Evolutionary conservation across 2,329 filamentous ascomycete genomes (phyloP), one percentile per base, ranked within the genome.

Genomic region (Cladorrhinum sp.): DNA sequence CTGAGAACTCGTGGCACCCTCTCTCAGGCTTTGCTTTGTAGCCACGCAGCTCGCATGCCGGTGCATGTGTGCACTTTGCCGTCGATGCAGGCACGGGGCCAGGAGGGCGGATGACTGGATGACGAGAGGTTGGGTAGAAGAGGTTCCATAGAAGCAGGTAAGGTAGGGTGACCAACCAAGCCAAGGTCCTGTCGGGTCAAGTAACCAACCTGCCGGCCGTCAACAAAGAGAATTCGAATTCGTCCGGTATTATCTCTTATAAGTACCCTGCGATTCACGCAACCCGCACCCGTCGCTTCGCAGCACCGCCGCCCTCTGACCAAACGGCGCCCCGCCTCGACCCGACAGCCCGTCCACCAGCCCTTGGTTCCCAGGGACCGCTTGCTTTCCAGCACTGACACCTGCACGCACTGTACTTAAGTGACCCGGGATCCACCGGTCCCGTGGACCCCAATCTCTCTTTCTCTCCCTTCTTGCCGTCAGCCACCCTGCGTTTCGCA

Each of bases 381-480:
- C 57, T 45, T 51, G 55, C 59, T 32, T 57, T 49, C 54, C 58
- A 20, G 29, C 13, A 58, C 32, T n/a, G 16, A 56, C 45, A 58
- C 32, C 32, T 36, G 32, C 32, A 36, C 3, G 12, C 32, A 36
- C 32, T 36, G 53, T 56, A 56, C 38, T 50, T 52, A 61, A 64
- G 49, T 36, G 45, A 50, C 45, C 59, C 59, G 55, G 48, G 55
- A 24, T 57, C 63, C 57, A 54, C 63, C 57, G 55, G 57, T 52
- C 58, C 61, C 59, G 59, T 55, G 55, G 61, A 65, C 63, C 63
- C 61, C 61, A 65, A 58, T 60, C 53, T 62, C 57, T 45, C 25
- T 29, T 56, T 55, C 45, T 62, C 58, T 61, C 48, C 51, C 55
- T 49, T 18, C 57, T 50, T 56, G 50, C 54, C 52, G 23, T 50